Base-by-base conservation (phyloP, 179 eudicot genomes). In the Sideroxylon spinosum region DNA sequence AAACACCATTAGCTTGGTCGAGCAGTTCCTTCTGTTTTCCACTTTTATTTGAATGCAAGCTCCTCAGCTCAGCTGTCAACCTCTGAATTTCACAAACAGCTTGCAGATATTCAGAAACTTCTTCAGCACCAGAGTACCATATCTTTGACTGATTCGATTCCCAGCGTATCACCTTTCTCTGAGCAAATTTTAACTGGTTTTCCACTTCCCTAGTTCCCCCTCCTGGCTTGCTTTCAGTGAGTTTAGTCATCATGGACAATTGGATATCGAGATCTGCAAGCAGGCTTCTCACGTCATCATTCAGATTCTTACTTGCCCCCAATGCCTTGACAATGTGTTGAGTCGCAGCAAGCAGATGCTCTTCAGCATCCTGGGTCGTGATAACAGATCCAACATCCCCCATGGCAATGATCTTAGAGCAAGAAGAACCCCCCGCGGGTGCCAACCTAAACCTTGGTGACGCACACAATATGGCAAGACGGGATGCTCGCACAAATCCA, bases 71-170 rank as follows among this genome's bases (percentile, higher is more conserved):
- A 19, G 74, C 85, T 16, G 74, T 78, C 81, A 88, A 78, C 25
- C 78, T 61, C 75, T 78, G 80, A 14, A 93, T 88, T 37, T 89
- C 91, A 74, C 82, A 85, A 78, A 93, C 92, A n/a, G 92, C 88
- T 69, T 83, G 83, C 60, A 93, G 70, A 46, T 88, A 93, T 48
- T 87, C 93, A 11, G 62, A 71, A 22, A 72, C 80, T 70, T 66
- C 78, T 37, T 81, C 82, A 29, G 44, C 79, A 20, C 87, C 87
- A 0, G 90, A 88, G 68, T 86, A 92, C 88, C 90, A 90, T 4
- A 90, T 86, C 87, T 81, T 86, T 11, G 86, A 80, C 9, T 23
- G 71, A 76, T 72, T 85, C 25, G 90, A 79, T 57, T 83, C 87
- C 92, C 90, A 87, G 11, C 22, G 50, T 82, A 76, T 81, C 74